These are phyloP conservation scores for Heterobasidion annosum DNA, from an alignment of 1,284 basidiomycete species.

Conservation along the genomic window DNA sequence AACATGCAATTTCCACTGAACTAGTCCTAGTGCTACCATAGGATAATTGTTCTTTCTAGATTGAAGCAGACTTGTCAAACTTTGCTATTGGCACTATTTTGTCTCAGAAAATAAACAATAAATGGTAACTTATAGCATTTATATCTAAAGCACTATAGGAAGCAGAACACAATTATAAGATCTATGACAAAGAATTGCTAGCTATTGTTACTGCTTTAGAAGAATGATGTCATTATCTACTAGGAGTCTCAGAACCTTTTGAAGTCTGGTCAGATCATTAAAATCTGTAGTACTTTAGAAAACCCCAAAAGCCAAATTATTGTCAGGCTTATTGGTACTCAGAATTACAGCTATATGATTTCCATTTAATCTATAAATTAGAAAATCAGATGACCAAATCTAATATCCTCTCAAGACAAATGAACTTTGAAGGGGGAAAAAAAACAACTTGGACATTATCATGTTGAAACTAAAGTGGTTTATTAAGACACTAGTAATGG, in stretches of 20 bases:
- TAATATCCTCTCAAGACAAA: neutral
- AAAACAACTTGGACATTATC: neutral
- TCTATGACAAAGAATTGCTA: slow-evolving; percentile 26
- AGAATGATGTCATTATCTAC: slow-evolving; percentile 17
- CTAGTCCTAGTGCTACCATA: neutral
- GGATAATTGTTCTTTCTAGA: neutral
- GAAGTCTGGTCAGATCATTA: slow-evolving; percentile 17
- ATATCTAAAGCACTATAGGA: neutral
- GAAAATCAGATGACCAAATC: neutral
- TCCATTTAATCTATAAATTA: neutral
- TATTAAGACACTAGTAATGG: no score
- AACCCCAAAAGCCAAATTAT: slow-evolving; percentile 9
- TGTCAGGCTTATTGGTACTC: slow-evolving; percentile 12
- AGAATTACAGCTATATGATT: neutral
- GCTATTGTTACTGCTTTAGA: slow-evolving; percentile 14
- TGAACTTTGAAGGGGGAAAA: neutral
- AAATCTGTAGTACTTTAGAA: slow-evolving; percentile 17
- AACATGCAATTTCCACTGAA: neutral
- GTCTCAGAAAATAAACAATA: neutral
- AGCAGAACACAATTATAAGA: slow-evolving; percentile 18
- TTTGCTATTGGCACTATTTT: neutral
- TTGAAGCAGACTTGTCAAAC: neutral
- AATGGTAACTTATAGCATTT: neutral
- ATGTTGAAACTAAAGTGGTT: neutral
- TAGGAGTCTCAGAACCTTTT: slow-evolving; percentile 8